phyloP scores from a whole-genome alignment of 2,329 filamentous ascomycete species.

The Aureobasidium sp. region DNA sequence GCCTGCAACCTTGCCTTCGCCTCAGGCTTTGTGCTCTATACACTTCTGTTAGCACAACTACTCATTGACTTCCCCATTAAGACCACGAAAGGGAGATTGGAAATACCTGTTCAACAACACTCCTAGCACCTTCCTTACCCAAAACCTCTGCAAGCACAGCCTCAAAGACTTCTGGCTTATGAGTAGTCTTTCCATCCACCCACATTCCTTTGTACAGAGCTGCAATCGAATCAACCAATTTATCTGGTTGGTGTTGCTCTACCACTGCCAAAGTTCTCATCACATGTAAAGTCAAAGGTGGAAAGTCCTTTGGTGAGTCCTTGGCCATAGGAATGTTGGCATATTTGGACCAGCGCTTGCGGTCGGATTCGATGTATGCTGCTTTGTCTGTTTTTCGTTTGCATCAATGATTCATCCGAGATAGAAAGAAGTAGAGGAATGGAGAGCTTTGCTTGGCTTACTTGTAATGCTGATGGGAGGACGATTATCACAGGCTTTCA shows the following conservation, averaged over 20 bases:
- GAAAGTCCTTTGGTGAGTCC: conserved; percentile 44
- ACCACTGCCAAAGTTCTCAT: conserved; percentile 46
- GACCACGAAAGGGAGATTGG: not conserved
- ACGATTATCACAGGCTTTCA: conserved; percentile 49
- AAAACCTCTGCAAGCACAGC: conserved; percentile 41
- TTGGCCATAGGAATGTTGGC: conserved; percentile 49
- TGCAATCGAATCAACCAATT: conserved; percentile 36
- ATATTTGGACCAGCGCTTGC: conserved; percentile 46
- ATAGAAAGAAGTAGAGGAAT: not conserved
- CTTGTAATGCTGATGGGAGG: conserved; percentile 52
- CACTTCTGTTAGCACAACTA: not conserved
- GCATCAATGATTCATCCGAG: not conserved
- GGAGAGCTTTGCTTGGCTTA: conserved; percentile 23
- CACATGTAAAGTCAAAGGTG: conserved; percentile 42
- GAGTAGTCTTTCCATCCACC: conserved; percentile 42
- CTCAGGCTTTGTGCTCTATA: conserved; percentile 25
- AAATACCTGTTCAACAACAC: conserved; percentile 36
- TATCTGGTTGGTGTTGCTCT: conserved; percentile 34
- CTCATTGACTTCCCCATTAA: not conserved
- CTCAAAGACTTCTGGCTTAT: conserved; percentile 38
- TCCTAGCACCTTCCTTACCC: conserved; percentile 37
- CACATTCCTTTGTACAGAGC: conserved; percentile 48
- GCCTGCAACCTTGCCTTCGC: conserved; percentile 41
- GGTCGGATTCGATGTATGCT: conserved; percentile 49
- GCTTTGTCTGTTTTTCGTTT: conserved; percentile 45